These are phyloP conservation scores for Ulmus americana DNA, from an alignment of 331 rosid genomes.

Conservation along the genomic window DNA sequence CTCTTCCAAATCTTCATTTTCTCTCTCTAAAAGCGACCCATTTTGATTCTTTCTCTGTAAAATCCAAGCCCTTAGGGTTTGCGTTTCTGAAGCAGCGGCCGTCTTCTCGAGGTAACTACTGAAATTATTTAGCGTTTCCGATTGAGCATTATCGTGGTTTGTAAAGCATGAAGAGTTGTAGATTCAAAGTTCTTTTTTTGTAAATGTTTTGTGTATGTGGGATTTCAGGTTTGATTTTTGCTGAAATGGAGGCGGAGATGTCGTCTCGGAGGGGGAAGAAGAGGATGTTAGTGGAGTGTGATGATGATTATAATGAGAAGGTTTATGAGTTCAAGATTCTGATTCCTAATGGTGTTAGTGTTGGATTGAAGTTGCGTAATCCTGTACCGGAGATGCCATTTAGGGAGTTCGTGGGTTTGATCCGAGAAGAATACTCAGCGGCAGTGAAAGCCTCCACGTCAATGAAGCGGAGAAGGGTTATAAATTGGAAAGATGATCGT, in stretches of 20 bases:
- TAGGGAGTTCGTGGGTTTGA: slow-evolving; percentile 24
- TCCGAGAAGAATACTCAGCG: slow-evolving; percentile 23
- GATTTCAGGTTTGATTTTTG: not conserved
- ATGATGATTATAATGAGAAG: not conserved
- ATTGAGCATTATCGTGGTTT: not conserved
- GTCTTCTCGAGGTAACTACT: too few species aligned
- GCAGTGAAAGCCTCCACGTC: not conserved
- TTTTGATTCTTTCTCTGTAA: not conserved
- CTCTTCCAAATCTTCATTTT: not conserved
- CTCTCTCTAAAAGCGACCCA: not conserved
- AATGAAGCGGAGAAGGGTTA: slow-evolving; percentile 15
- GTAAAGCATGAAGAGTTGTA: not conserved
- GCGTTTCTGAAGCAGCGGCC: too few species aligned
- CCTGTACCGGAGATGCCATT: slow-evolving; percentile 27
- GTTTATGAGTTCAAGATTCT: slow-evolving; percentile 31
- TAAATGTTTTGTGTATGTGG: not conserved
- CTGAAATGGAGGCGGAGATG: slow-evolving; percentile 16
- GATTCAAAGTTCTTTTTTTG: not conserved
- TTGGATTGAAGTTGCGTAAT: slow-evolving; percentile 21
- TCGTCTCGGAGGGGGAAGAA: slow-evolving; percentile 1
- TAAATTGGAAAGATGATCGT: slow-evolving; percentile 34
- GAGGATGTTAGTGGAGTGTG: slow-evolving; percentile 13
- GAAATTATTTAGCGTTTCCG: not conserved
- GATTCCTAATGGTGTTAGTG: slow-evolving; percentile 35
- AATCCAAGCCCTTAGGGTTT: too few species aligned